These are phyloP conservation scores for Phytophthora pini DNA, from an alignment of 352 stramenopile species.

Conservation along the genomic window DNA sequence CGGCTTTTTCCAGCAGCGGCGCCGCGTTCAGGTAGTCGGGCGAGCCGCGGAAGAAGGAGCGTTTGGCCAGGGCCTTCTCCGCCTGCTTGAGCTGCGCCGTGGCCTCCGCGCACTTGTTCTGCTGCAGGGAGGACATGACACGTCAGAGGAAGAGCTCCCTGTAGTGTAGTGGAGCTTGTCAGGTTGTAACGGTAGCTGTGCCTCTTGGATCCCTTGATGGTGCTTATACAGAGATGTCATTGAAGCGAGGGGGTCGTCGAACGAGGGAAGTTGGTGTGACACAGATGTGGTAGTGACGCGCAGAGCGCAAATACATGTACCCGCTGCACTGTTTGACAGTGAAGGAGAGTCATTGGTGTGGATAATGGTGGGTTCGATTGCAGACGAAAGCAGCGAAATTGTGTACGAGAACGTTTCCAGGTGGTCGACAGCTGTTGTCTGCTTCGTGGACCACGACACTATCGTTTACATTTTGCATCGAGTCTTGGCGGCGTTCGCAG, in stretches of 20 bases:
- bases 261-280: neutral
- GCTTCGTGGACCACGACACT: neutral
- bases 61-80: constrained; percentile 59
- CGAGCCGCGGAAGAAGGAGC: constrained; percentile 71
- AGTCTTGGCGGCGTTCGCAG: neutral
- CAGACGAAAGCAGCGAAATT: constrained; percentile 14
- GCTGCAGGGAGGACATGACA: constrained; percentile 51
- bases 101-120: constrained; percentile 61
- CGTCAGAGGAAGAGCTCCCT: constrained; percentile 5
- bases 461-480: constrained; percentile 7
- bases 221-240: constrained; percentile 6
- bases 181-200: neutral
- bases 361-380: constrained; percentile 29
- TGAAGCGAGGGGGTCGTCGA: neutral
- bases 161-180: constrained; percentile 3
- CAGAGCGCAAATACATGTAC: no score
- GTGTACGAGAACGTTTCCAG: constrained; percentile 1
- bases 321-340: neutral
- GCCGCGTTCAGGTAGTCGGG: constrained; percentile 78
- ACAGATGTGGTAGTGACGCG: neutral
- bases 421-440: constrained; percentile 20
- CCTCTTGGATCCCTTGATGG: neutral
- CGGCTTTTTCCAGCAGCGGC: constrained; percentile 76
- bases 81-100: constrained; percentile 56
- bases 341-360: constrained; percentile 6